These are phyloP conservation scores for Ceratocystis alfenasii DNA, from an alignment of 2,329 filamentous ascomycete genomes.

Conservation along the genomic window DNA sequence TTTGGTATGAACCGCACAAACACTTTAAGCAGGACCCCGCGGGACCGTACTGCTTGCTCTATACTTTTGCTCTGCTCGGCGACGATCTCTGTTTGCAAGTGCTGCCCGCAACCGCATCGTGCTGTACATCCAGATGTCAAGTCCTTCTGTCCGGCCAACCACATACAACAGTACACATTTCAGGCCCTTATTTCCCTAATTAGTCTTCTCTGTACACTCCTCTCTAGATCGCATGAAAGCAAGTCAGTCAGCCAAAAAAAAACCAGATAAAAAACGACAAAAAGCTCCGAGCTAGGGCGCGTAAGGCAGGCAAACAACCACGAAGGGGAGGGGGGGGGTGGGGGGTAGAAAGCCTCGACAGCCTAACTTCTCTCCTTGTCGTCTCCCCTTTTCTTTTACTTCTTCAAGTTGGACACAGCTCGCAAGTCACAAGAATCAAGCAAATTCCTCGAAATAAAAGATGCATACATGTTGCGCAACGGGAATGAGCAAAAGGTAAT, in stretches of 20 bases:
- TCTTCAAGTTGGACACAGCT: not conserved
- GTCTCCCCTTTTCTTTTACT: not conserved
- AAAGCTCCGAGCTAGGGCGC: not conserved
- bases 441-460: no score
- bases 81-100: not conserved
- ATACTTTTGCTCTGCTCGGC: not conserved
- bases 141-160: not conserved
- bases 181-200: not conserved
- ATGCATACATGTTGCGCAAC: no score
- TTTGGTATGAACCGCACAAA: no score
- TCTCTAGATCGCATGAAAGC: conserved; percentile 1
- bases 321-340: not conserved
- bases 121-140: not conserved
- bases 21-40: no score
- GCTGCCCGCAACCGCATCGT: not conserved
- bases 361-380: not conserved
- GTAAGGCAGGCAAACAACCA: not conserved
- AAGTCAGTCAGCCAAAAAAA: not conserved
- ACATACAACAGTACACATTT: not conserved
- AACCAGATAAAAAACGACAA: conserved; percentile 3
- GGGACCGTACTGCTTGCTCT: not conserved
- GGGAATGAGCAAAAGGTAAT: no score
- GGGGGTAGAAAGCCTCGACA: not conserved
- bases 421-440: not conserved
- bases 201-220: not conserved